These are phyloP conservation scores for Diaporthe ilicicola DNA, from an alignment of 2,329 filamentous ascomycete genomes.

Conservation along the genomic window DNA sequence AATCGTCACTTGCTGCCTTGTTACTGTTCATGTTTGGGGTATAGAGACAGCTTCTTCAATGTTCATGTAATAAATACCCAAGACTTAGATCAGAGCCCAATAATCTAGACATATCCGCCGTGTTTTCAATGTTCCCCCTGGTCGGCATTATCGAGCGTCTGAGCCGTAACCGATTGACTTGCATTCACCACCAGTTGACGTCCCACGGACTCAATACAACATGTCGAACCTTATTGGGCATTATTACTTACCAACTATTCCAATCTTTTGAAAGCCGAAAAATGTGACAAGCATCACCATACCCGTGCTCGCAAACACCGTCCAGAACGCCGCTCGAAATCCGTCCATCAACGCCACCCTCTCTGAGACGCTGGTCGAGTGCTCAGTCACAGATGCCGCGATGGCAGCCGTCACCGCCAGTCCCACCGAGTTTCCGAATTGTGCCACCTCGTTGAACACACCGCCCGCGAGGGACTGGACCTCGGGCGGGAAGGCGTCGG, in stretches of 20 bases:
- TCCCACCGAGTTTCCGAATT: constrained; percentile 64
- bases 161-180: not conserved
- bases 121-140: no score
- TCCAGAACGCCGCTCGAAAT: constrained; percentile 63
- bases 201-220: not conserved
- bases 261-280: constrained; percentile 51
- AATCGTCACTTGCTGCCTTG: not conserved
- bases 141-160: not conserved
- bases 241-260: not conserved
- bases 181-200: no score
- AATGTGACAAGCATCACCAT: constrained; percentile 47
- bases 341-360: constrained; percentile 55
- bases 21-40: not conserved
- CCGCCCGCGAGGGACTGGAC: constrained; percentile 67
- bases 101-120: no score
- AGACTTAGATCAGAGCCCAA: not conserved
- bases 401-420: constrained; percentile 61
- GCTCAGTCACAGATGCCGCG: constrained; percentile 52
- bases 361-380: constrained; percentile 39
- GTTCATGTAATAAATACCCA: not conserved
- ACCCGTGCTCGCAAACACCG: constrained; percentile 55
- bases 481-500: constrained; percentile 60
- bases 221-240: no score
- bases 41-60: no score
- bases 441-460: constrained; percentile 66